Percentiles rank a stretch among this genome's conserved stretches.
Conservation (phyloP, 2,329 filamentous ascomycete species). For the Ascochyta clinopodiicola region DNA sequence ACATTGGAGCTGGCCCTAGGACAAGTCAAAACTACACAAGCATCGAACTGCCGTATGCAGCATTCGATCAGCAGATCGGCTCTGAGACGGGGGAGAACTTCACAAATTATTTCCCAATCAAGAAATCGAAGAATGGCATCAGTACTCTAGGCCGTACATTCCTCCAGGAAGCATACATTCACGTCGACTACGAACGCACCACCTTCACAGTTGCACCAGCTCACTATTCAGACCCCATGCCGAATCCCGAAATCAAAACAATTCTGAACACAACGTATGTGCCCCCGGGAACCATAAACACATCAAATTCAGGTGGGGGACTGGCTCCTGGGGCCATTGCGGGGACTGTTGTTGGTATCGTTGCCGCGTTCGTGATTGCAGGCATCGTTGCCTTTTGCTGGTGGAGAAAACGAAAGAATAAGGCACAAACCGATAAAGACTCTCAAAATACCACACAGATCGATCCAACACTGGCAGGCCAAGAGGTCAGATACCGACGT, state of each 20-base stretch:
- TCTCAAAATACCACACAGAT: constrained; percentile 30
- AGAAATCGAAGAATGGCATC: constrained; percentile 29
- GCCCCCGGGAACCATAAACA: background rate
- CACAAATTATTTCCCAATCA: constrained; percentile 43
- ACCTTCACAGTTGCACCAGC: constrained; percentile 45
- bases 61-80: constrained; percentile 31
- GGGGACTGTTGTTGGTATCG: constrained; percentile 44
- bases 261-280: constrained; percentile 34
- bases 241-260: constrained; percentile 23
- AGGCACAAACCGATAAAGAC: constrained; percentile 3
- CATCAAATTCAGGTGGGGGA: constrained; percentile 9
- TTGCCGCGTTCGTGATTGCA: constrained; percentile 32
- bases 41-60: constrained; percentile 39
- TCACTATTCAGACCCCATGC: constrained; percentile 29
- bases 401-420: constrained; percentile 32
- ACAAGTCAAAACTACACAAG: constrained; percentile 18
- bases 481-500: constrained; percentile 40
- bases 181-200: constrained; percentile 46
- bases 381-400: constrained; percentile 37
- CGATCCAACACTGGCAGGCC: constrained; percentile 36
- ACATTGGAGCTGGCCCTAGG: constrained; percentile 21
- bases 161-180: constrained; percentile 47
- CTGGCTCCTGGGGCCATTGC: constrained; percentile 41
- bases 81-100: constrained; percentile 17
- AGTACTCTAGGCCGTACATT: constrained; percentile 45